phyloP scores from a whole-genome alignment of 352 stramenopile species.

The Pythium diclinum region DNA sequence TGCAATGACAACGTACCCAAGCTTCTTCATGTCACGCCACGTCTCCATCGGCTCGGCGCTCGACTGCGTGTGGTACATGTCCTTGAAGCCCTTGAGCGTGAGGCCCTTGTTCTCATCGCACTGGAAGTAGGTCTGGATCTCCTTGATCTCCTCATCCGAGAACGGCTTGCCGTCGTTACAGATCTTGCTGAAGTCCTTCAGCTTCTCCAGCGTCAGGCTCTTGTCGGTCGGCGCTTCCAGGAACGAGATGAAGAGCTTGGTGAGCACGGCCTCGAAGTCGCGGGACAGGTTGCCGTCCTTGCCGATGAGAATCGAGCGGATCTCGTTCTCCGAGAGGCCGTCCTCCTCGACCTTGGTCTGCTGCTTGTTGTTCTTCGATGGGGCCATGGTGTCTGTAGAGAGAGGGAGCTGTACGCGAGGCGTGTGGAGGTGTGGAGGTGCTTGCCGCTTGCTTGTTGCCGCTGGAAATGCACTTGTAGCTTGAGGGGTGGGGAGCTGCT shows the following conservation, averaged over 20 bases:
- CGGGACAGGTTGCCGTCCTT: constrained; percentile 79
- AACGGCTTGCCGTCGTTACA: constrained; percentile 88
- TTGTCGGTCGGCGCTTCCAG: constrained; percentile 76
- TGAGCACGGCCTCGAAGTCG: constrained; percentile 84
- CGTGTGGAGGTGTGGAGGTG: not conserved
- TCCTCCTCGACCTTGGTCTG: constrained; percentile 44
- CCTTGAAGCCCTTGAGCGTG: constrained; percentile 87
- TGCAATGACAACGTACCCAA: constrained; percentile 48
- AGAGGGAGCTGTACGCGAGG: not conserved
- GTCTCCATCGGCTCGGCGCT: constrained; percentile 87
- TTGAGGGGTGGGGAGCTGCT: constrained; percentile 8
- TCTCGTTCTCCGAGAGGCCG: constrained; percentile 76
- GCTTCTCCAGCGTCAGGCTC: constrained; percentile 79
- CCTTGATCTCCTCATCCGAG: constrained; percentile 86
- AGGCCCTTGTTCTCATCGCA: constrained; percentile 89
- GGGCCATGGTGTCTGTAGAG: constrained; percentile 37
- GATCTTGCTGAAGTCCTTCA: constrained; percentile 87
- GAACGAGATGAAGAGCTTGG: constrained; percentile 84
- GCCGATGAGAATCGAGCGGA: constrained; percentile 78
- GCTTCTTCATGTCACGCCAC: constrained; percentile 88
- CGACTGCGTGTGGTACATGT: constrained; percentile 91
- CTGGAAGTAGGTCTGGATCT: constrained; percentile 91
- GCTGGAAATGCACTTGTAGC: constrained; percentile 14
- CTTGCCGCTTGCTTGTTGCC: constrained; percentile 4
- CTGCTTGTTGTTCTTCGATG: constrained; percentile 62